Base-by-base conservation (phyloP, 2,329 filamentous ascomycete species). In the Penicillium expansum region DNA sequence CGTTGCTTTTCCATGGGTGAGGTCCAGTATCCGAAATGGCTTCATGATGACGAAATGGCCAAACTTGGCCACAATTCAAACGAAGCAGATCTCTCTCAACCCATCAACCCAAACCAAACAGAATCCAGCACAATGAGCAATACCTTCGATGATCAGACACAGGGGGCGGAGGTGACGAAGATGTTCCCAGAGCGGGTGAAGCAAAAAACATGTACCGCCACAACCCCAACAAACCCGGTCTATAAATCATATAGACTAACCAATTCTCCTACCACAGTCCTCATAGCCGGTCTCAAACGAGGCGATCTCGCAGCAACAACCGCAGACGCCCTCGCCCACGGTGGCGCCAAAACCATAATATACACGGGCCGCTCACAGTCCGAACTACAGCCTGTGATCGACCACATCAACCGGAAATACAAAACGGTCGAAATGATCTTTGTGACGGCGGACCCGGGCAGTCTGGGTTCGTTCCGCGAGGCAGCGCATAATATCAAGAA, bases 141-240 rank as follows among this genome's bases (percentile, higher is more conserved):
- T 7, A 41, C 33, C 22, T 74, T 72, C 48, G 59, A 58, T 33
- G 52, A 51, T 10, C 59, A 67, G 8, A 73, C 66, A 5, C 69
- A 65, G 24, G 73, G 71, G 16, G 59, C 48, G 2, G 67, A 73
- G 16, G 71, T 74, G 22, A 66, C 67, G 5, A 55, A 62, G 7
- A 64, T 60, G 39, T 73, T 73, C 55, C 58, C 63, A 7, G 62
- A 69, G 7, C 44, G 60, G 20, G 65, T 74, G 20, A 64, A 66
- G 44, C 60, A 67, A 16, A 72, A 67, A 55, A 74, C 67, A 47
- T 66, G 72, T 72, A 49, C 47, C n/a, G 13, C 35, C 29, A 22
- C 14, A 16, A 24, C 24, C 39, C 32, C 22, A 33, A 30, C 5
- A 1, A n/a, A 13, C n/a, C 18, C 9, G 18, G 32, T 24, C 3